Evolutionary conservation across 2,329 filamentous ascomycete species (phyloP).

Genomic region (Paramyrothecium roridum): DNA sequence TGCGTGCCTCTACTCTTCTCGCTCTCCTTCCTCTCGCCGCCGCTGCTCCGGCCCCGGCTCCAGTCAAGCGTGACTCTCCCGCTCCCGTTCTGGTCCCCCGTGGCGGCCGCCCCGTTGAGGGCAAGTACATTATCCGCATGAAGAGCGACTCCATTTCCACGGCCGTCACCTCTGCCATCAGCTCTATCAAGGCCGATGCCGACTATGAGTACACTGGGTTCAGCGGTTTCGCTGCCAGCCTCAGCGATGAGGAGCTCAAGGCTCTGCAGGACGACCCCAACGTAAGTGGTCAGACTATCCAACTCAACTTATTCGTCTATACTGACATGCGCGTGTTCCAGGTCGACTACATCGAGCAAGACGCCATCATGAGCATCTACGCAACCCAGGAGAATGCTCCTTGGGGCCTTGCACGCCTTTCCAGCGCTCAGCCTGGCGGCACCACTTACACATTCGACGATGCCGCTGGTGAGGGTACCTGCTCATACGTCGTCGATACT

Average conservation of each 20-base stretch:
- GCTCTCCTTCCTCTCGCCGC: constrained; percentile 17
- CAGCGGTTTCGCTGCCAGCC: constrained; percentile 22
- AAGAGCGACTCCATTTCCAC: constrained; percentile 12
- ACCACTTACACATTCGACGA: constrained; percentile 33
- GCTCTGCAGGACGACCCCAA: constrained; percentile 20
- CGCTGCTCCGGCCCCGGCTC: constrained; percentile 12
- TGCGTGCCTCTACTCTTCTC: constrained; percentile 20
- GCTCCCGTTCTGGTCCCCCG: constrained; percentile 24
- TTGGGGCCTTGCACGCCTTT: constrained; percentile 38
- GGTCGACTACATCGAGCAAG: constrained; percentile 36
- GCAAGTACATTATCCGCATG: constrained; percentile 28
- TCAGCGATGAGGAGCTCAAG: constrained; percentile 19
- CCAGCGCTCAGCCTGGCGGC: constrained; percentile 20
- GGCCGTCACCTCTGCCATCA: constrained; percentile 15
- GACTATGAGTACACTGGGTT: constrained; percentile 21
- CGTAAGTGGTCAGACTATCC: constrained; percentile 10
- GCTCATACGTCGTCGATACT: constrained; percentile 43
- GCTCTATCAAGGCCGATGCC: constrained; percentile 18
- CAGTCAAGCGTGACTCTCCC: constrained; percentile 17
- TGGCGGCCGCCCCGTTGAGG: constrained; percentile 16
- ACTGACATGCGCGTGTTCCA: constrained; percentile 1
- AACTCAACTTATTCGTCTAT: neutral
- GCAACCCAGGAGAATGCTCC: constrained; percentile 34
- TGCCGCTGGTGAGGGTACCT: constrained; percentile 34
- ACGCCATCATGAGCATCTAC: constrained; percentile 48